A percentile compares a stretch with the other conserved stretches of the same genome.
These are phyloP conservation scores for Brassica balearica DNA, from an alignment of 441 rosid species.

Conservation along the genomic window DNA sequence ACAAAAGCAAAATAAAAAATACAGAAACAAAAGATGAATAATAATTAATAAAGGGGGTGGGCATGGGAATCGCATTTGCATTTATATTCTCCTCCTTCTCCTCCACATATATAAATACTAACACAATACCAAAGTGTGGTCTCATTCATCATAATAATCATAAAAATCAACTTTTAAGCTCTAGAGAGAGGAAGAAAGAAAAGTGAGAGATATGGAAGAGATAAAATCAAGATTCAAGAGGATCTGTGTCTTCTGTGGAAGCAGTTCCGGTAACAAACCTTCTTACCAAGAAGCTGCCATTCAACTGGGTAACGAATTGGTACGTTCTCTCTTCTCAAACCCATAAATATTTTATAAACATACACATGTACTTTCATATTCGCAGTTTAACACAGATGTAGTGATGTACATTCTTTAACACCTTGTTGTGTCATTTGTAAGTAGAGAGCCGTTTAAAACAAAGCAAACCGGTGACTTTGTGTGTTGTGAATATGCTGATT, in stretches of 20 bases:
- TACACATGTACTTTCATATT: background rate
- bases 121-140: conserved; percentile 55
- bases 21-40: conserved; percentile 18
- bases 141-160: conserved; percentile 57
- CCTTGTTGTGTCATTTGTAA: conserved; percentile 9
- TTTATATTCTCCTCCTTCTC: conserved; percentile 32
- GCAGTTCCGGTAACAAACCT: conserved; percentile 86
- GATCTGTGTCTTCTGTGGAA: conserved; percentile 94
- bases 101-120: conserved; percentile 39
- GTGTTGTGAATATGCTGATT: conserved; percentile 4
- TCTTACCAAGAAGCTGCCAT: conserved; percentile 93
- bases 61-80: conserved; percentile 46
- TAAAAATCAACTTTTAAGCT: conserved; percentile 42
- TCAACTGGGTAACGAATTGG: conserved; percentile 87
- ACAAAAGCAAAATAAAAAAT: conserved; percentile 24
- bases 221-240: conserved; percentile 77
- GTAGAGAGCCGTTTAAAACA: background rate
- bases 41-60: conserved; percentile 25
- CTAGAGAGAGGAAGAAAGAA: conserved; percentile 14
- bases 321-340: conserved; percentile 41
- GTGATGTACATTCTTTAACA: conserved; percentile 8
- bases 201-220: conserved; percentile 55
- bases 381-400: background rate
- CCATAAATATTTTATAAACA: background rate
- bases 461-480: background rate